These are phyloP conservation scores for Boletus huronensis DNA, from an alignment of 768 basidiomycete species.

Conservation along the genomic window DNA sequence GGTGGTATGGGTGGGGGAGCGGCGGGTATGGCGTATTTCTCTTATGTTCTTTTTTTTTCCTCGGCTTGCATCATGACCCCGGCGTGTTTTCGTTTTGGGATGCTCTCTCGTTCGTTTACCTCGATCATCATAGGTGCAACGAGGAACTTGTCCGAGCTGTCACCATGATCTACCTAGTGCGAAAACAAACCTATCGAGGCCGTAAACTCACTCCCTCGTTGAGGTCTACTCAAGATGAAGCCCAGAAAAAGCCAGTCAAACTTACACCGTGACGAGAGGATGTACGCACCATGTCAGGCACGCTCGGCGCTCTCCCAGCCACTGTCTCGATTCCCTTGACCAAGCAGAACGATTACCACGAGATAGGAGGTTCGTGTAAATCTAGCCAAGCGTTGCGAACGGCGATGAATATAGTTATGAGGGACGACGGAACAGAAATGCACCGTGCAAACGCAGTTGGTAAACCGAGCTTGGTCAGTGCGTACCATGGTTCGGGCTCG, in stretches of 20 bases:
- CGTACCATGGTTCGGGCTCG: too few relatives aligned
- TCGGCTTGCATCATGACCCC: too few relatives aligned
- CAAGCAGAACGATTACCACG: background rate
- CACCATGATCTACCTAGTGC: background rate
- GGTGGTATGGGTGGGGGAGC: too few relatives aligned
- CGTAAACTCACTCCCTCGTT: background rate
- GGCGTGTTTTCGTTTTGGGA: too few relatives aligned
- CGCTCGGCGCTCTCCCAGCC: background rate
- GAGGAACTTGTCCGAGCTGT: background rate
- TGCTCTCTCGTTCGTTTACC: too few relatives aligned
- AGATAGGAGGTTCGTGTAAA: slow-evolving; percentile 48
- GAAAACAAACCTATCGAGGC: background rate
- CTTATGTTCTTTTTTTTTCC: too few relatives aligned
- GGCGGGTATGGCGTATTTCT: too few relatives aligned
- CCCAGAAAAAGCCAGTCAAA: background rate
- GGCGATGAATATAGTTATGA: background rate
- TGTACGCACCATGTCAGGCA: background rate
- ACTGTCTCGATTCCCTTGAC: background rate
- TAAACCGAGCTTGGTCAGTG: slow-evolving; percentile 66
- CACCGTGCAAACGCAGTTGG: slow-evolving; percentile 87
- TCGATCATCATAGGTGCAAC: too few relatives aligned
- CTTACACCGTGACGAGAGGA: background rate
- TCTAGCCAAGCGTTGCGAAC: slow-evolving; percentile 28
- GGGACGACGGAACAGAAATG: slow-evolving; percentile 26
- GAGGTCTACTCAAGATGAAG: background rate